A percentile compares a stretch with the other conserved stretches of the same genome.
phyloP scores from a whole-genome alignment of 129 eudicot genomes.

The Flaveria bidentis region DNA sequence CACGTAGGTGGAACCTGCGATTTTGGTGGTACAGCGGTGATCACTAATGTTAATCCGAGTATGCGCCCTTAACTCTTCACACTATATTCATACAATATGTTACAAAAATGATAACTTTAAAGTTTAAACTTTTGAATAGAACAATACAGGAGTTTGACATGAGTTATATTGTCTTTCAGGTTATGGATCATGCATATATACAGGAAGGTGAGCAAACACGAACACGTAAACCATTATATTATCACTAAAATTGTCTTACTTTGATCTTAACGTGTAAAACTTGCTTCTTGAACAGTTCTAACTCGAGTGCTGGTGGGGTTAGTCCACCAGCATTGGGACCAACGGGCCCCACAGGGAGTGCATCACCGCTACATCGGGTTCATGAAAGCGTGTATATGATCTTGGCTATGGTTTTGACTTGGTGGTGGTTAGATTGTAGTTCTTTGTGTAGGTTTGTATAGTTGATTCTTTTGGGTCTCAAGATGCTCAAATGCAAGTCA shows the following conservation, averaged over 20 bases:
- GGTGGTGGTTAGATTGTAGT: slow-evolving; percentile 25
- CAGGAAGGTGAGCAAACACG: slow-evolving; percentile 64
- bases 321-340: slow-evolving; percentile 69
- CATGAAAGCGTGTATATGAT: slow-evolving; percentile 31
- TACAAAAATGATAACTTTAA: too few relatives aligned
- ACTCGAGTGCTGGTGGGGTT: slow-evolving; percentile 34
- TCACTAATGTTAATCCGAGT: slow-evolving; percentile 40
- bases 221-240: background rate
- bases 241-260: background rate
- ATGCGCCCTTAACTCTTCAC: slow-evolving; percentile 12
- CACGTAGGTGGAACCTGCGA: slow-evolving; percentile 41
- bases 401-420: slow-evolving; percentile 28
- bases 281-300: slow-evolving; percentile 47
- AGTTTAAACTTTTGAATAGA: background rate
- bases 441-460: slow-evolving; percentile 23
- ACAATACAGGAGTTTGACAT: background rate
- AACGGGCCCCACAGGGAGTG: slow-evolving; percentile 40
- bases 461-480: slow-evolving; percentile 24
- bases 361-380: slow-evolving; percentile 33
- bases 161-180: slow-evolving; percentile 40
- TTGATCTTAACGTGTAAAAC: slow-evolving; percentile 21
- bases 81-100: background rate
- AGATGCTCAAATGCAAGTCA: slow-evolving; percentile 16
- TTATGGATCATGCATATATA: slow-evolving; percentile 78
- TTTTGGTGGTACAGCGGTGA: slow-evolving; percentile 39